phyloP scores from a whole-genome alignment of 495 filamentous ascomycete genomes.

The Elasticomyces elasticus region DNA sequence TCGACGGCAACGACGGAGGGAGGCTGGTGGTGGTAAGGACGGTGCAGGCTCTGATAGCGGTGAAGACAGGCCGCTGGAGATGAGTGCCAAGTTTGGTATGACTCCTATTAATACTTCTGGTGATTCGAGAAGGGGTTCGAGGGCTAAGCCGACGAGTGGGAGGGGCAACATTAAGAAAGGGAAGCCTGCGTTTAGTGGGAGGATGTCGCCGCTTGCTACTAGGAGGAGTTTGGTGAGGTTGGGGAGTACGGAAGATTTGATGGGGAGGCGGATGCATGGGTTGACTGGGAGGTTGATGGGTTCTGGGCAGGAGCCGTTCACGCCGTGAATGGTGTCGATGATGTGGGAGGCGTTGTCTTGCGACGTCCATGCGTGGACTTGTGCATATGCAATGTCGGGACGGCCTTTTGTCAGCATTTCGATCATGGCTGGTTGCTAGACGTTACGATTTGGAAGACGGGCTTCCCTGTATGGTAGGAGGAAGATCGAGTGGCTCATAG shows the following conservation, averaged over 20 bases:
- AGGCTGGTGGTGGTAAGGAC: too few relatives aligned
- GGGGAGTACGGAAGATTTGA: constrained; percentile 71
- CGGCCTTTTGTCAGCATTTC: too few relatives aligned
- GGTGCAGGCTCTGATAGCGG: too few relatives aligned
- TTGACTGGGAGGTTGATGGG: constrained; percentile 72
- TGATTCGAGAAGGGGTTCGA: neutral
- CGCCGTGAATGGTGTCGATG: neutral
- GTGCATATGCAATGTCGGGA: too few relatives aligned
- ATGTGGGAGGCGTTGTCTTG: neutral
- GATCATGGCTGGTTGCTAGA: too few relatives aligned
- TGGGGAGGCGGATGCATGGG: constrained; percentile 77
- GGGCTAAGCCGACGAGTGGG: constrained; percentile 24
- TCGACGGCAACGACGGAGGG: too few relatives aligned
- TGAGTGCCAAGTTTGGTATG: constrained; percentile 39
- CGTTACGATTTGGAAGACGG: too few relatives aligned
- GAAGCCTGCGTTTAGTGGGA: constrained; percentile 25
- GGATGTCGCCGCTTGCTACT: constrained; percentile 27
- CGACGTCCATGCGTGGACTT: too few relatives aligned
- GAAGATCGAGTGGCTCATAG: too few relatives aligned
- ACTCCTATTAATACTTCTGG: neutral
- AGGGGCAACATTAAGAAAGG: constrained; percentile 27
- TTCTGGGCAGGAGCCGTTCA: constrained; percentile 2
- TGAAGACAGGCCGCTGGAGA: constrained; percentile 72
- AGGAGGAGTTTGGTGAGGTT: constrained; percentile 57
- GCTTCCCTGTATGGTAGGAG: too few relatives aligned